Percentiles rank a stretch among this genome's conserved stretches.
Conservation (phyloP, 1,284 basidiomycete species). For the Austropuccinia psidii region DNA sequence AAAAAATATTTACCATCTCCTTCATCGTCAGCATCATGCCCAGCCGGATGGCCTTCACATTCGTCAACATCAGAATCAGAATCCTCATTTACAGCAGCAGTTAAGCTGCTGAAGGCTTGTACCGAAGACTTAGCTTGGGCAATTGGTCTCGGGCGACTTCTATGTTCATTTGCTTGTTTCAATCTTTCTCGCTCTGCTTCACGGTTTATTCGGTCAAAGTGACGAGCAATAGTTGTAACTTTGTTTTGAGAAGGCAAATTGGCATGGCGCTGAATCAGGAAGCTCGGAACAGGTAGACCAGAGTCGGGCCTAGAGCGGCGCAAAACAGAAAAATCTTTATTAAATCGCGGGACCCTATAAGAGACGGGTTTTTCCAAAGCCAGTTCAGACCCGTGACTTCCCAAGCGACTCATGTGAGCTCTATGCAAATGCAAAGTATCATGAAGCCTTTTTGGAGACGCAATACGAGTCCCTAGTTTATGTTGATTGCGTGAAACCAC, state of each 20-base stretch:
- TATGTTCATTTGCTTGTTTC: constrained; percentile 53
- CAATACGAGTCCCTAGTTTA: background rate
- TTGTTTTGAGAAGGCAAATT: constrained; percentile 43
- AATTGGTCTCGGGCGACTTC: constrained; percentile 87
- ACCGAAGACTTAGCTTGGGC: constrained; percentile 81
- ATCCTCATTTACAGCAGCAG: constrained; percentile 84
- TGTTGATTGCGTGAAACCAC: background rate
- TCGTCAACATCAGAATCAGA: constrained; percentile 50
- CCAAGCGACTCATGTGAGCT: background rate
- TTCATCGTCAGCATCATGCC: constrained; percentile 37
- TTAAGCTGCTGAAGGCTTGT: constrained; percentile 79
- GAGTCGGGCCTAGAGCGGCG: constrained; percentile 22
- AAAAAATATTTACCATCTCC: constrained; percentile 27
- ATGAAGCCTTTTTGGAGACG: background rate
- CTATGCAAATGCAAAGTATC: background rate
- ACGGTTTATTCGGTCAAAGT: constrained; percentile 52
- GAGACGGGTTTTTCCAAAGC: background rate
- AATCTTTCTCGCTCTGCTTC: constrained; percentile 54
- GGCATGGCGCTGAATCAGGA: constrained; percentile 20
- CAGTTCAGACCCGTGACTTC: background rate
- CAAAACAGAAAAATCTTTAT: background rate
- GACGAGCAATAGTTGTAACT: constrained; percentile 54
- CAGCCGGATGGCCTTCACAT: constrained; percentile 30
- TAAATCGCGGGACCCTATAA: background rate
- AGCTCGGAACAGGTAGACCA: constrained; percentile 25